phyloP scores from a whole-genome alignment of 257 asterid genomes.

The Solanum ossicruentum region DNA sequence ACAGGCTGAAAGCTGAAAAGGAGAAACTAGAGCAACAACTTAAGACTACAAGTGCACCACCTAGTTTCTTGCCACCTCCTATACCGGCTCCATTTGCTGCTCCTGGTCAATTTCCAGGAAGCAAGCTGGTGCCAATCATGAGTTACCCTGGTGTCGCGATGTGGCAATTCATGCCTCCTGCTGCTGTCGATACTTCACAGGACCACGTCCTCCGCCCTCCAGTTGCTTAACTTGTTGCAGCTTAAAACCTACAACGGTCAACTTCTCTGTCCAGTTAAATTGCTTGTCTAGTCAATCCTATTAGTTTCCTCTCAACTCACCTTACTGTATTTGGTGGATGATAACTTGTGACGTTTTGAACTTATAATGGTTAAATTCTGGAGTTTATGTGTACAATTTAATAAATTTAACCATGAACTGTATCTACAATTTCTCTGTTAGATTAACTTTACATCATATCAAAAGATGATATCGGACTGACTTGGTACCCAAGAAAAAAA shows the following conservation, averaged over 20 bases:
- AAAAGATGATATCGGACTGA: too few species aligned
- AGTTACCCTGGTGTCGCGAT: conserved; percentile 92
- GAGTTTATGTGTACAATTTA: conserved; percentile 17
- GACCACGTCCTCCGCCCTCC: conserved; percentile 98
- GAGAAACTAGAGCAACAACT: conserved; percentile 88
- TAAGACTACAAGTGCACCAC: conserved; percentile 47
- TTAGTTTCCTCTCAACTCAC: conserved; percentile 17
- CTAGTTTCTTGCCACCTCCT: conserved; percentile 46
- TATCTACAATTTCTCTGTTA: neutral
- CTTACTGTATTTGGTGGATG: conserved; percentile 32
- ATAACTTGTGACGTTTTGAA: neutral
- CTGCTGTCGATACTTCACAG: conserved; percentile 91
- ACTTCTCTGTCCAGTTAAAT: conserved; percentile 8
- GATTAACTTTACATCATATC: neutral
- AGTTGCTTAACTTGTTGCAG: conserved; percentile 46
- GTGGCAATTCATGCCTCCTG: conserved; percentile 99
- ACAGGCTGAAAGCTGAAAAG: conserved; percentile 77
- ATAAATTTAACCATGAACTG: neutral
- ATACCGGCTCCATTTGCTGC: conserved; percentile 53
- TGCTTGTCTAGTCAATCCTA: conserved; percentile 14
- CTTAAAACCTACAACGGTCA: conserved; percentile 1
- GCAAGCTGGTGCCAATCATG: conserved; percentile 77
- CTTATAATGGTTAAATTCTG: conserved; percentile 6
- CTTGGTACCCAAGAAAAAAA: too few species aligned
- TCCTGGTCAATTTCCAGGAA: conserved; percentile 51